phyloP scores from a whole-genome alignment of 805 yeast genomes.

The Schwanniomyces pseudopolymorphus region DNA sequence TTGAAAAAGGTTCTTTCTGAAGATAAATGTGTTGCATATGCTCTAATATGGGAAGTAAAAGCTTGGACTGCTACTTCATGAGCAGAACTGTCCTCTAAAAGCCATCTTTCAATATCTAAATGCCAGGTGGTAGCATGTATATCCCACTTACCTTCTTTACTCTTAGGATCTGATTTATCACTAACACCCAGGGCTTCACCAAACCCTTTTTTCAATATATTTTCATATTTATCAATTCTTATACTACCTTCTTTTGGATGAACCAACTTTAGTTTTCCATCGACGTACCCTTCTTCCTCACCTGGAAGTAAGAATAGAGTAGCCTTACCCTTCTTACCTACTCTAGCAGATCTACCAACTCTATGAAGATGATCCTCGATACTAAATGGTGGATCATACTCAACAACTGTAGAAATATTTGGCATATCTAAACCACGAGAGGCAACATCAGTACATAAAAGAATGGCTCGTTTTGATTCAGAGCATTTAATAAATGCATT shows the following conservation, averaged over 20 bases:
- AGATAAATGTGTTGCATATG: conserved; percentile 91
- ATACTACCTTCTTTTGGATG: conserved; percentile 39
- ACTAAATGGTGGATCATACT: conserved; percentile 93
- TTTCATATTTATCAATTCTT: conserved; percentile 34
- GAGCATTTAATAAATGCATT: conserved; percentile 49
- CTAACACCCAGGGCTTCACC: conserved; percentile 32
- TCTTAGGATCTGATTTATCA: conserved; percentile 33
- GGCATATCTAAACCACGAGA: conserved; percentile 96
- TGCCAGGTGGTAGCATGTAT: conserved; percentile 96
- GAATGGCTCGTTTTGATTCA: conserved; percentile 53
- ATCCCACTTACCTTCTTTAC: conserved; percentile 70
- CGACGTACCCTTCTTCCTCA: conserved; percentile 79
- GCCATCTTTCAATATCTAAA: conserved; percentile 83
- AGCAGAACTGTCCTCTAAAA: conserved; percentile 63
- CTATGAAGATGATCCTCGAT: conserved; percentile 95
- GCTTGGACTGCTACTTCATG: conserved; percentile 74
- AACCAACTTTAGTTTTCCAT: conserved; percentile 41
- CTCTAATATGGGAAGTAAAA: conserved; percentile 86
- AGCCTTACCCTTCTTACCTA: conserved; percentile 84
- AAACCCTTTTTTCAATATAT: conserved; percentile 31
- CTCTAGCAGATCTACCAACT: conserved; percentile 97
- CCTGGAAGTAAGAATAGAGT: conserved; percentile 83
- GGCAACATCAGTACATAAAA: conserved; percentile 97
- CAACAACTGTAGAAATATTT: conserved; percentile 79
- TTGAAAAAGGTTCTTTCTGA: conserved; percentile 79